These are phyloP conservation scores for Xylona heveae DNA, from an alignment of 495 filamentous ascomycete genomes.

Conservation along the genomic window DNA sequence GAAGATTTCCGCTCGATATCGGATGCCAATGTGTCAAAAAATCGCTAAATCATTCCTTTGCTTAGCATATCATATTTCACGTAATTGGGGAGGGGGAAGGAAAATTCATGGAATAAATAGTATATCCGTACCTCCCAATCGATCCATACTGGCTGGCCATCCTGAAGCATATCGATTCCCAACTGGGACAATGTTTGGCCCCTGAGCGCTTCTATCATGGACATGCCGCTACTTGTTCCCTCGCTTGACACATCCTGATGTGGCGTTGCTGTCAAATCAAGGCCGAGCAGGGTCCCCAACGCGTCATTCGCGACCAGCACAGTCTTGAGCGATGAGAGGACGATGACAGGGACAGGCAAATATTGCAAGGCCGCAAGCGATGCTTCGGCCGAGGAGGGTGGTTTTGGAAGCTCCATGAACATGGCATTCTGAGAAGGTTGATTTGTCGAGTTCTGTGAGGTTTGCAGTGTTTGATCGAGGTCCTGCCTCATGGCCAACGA, in stretches of 20 bases:
- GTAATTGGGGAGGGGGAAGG: not conserved
- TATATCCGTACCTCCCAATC: conserved; percentile 33
- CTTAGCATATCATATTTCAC: not conserved
- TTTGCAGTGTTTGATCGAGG: too few species aligned
- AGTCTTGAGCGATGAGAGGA: conserved; percentile 38
- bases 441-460: too few species aligned
- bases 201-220: conserved; percentile 24
- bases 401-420: conserved; percentile 6
- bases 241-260: conserved; percentile 10
- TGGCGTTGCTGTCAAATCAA: conserved; percentile 17
- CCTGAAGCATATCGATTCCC: conserved; percentile 38
- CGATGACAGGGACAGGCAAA: conserved; percentile 42
- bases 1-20: too few species aligned
- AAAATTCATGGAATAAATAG: conserved; percentile 23
- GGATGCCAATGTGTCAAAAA: too few species aligned
- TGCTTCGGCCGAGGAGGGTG: conserved; percentile 11
- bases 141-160: conserved; percentile 28
- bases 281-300: conserved; percentile 38
- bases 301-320: conserved; percentile 50
- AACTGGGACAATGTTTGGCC: conserved; percentile 36
- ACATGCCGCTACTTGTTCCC: conserved; percentile 10
- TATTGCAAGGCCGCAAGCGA: conserved; percentile 46
- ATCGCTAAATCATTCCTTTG: too few species aligned
- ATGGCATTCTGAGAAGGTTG: too few species aligned
- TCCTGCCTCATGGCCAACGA: too few species aligned